Evolutionary conservation across 805 yeast genomes (phyloP).

Genomic region (Ogataea salicorniae): DNA sequence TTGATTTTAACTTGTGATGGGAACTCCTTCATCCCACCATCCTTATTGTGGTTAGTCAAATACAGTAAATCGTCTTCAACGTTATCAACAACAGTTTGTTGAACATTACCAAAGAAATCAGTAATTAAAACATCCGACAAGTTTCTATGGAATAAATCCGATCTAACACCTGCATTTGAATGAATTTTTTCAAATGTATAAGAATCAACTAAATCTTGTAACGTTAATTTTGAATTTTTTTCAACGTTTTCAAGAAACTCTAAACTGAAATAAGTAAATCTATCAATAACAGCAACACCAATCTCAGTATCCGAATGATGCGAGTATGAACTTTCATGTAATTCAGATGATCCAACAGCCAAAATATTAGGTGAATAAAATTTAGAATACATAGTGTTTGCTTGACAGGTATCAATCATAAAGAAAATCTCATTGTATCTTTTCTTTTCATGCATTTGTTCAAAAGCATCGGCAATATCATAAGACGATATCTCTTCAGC

Average conservation of each 20-base stretch:
- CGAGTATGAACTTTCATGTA: slow-evolving; percentile 88
- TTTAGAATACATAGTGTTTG: slow-evolving; percentile 93
- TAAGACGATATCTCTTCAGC: slow-evolving; percentile 95
- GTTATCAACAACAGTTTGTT: slow-evolving; percentile 57
- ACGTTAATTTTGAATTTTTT: slow-evolving; percentile 65
- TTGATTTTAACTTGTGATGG: neutral
- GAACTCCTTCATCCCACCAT: slow-evolving; percentile 14
- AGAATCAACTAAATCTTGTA: slow-evolving; percentile 79
- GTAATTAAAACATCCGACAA: slow-evolving; percentile 69
- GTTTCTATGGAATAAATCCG: slow-evolving; percentile 69
- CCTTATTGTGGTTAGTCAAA: slow-evolving; percentile 31
- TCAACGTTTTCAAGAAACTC: slow-evolving; percentile 80
- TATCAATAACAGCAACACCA: slow-evolving; percentile 96
- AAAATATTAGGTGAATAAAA: slow-evolving; percentile 88
- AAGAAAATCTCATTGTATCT: slow-evolving; percentile 93
- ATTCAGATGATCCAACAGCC: slow-evolving; percentile 85
- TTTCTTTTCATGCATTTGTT: slow-evolving; percentile 93
- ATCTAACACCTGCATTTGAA: slow-evolving; percentile 88
- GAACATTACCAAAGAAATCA: slow-evolving; percentile 92
- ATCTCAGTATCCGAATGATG: slow-evolving; percentile 94
- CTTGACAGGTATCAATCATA: slow-evolving; percentile 99
- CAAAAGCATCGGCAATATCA: slow-evolving; percentile 96
- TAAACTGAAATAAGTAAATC: slow-evolving; percentile 88
- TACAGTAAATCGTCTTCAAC: slow-evolving; percentile 45
- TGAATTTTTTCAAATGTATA: slow-evolving; percentile 83